Evolutionary conservation across 805 yeast genomes (phyloP).

Genomic region (Zygotorulaspora florentina): DNA sequence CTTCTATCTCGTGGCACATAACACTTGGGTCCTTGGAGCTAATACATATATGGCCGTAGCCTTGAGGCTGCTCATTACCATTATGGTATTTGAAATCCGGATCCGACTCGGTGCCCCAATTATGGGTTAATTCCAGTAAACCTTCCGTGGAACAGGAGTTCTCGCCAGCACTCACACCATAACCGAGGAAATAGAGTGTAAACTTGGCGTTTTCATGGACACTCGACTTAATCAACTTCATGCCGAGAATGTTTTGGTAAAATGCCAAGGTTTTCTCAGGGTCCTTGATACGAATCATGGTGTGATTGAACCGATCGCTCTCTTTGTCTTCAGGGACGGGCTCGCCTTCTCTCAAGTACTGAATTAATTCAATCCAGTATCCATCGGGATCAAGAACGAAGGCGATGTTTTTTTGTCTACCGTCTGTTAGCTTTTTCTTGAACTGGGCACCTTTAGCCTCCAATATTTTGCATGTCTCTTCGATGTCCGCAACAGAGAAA

Average conservation of each 20-base stretch:
- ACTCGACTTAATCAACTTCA: conserved; percentile 59
- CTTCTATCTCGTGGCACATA: conserved; percentile 45
- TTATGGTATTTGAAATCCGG: conserved; percentile 71
- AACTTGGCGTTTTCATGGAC: conserved; percentile 70
- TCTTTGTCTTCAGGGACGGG: conserved; percentile 11
- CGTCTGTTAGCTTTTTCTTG: conserved; percentile 81
- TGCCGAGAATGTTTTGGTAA: conserved; percentile 74
- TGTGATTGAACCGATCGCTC: conserved; percentile 60
- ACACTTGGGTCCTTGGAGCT: conserved; percentile 54
- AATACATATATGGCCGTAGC: conserved; percentile 84
- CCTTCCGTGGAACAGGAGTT: conserved; percentile 51
- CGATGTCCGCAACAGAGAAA: conserved; percentile 77
- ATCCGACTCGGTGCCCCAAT: conserved; percentile 91
- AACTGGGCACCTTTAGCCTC: conserved; percentile 63
- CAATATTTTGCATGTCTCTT: conserved; percentile 52
- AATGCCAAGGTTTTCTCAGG: conserved; percentile 70
- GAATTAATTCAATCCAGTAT: conserved; percentile 91
- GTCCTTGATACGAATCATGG: conserved; percentile 92
- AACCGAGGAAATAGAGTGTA: conserved; percentile 82
- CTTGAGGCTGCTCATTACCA: conserved; percentile 75
- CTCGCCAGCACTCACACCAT: conserved; percentile 42
- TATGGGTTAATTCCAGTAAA: conserved; percentile 84
- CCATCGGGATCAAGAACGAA: conserved; percentile 94
- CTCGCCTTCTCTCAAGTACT: conserved; percentile 37
- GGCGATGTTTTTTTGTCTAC: conserved; percentile 90